These are phyloP conservation scores for Aspergillus haitiensis DNA, from an alignment of 495 filamentous ascomycete genomes.

Conservation along the genomic window DNA sequence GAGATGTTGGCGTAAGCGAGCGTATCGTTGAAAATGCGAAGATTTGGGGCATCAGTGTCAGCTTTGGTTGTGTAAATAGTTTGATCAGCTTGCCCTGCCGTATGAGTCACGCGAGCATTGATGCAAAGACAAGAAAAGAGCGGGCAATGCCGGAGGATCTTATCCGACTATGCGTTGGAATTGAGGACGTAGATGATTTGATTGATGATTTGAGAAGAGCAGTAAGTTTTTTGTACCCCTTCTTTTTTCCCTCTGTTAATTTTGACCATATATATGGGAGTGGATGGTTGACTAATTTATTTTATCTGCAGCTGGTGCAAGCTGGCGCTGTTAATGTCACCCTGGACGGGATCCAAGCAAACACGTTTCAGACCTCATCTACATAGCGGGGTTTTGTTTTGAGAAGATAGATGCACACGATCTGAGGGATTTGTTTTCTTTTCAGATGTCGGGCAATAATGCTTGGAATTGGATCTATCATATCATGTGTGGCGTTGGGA, in stretches of 20 bases:
- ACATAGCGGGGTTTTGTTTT: not conserved
- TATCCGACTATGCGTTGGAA: slow-evolving; percentile 92
- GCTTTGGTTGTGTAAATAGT: slow-evolving; percentile 97
- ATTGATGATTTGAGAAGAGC: slow-evolving; percentile 90
- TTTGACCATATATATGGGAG: not conserved
- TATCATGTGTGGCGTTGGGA: slow-evolving; percentile 9
- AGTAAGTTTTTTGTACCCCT: slow-evolving; percentile 56
- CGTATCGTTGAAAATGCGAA: slow-evolving; percentile 90
- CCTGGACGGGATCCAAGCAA: slow-evolving; percentile 69
- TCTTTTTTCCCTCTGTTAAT: not conserved
- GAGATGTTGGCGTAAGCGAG: slow-evolving; percentile 76
- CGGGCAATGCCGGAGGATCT: slow-evolving; percentile 93
- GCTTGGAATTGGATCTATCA: not conserved
- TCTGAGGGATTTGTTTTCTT: not conserved
- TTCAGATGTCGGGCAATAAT: not conserved
- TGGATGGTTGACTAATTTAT: slow-evolving; percentile 23
- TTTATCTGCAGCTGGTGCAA: slow-evolving; percentile 70
- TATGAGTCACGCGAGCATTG: slow-evolving; percentile 99
- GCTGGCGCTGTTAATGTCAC: slow-evolving; percentile 87
- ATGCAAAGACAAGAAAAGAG: slow-evolving; percentile 87
- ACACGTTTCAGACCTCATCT: slow-evolving; percentile 12
- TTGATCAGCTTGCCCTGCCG: slow-evolving; percentile 98
- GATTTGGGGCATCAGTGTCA: slow-evolving; percentile 92
- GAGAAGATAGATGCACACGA: not conserved
- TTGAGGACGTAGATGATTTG: slow-evolving; percentile 89